Evolutionary conservation across 768 basidiomycete species (phyloP).

Genomic region (Arthromyces matolae): DNA sequence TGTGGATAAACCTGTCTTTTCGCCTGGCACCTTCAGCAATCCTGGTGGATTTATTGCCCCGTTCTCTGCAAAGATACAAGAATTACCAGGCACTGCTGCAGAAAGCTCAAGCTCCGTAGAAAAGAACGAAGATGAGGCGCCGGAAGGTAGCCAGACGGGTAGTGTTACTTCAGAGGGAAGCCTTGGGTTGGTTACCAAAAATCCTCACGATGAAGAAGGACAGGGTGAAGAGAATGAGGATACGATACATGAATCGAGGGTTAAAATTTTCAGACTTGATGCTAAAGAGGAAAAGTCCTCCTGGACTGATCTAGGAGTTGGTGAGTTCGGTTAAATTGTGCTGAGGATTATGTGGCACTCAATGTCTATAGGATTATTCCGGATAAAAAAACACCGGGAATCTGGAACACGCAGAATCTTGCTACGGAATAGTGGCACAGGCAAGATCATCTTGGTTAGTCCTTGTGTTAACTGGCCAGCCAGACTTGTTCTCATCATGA

Average conservation of each 20-base stretch:
- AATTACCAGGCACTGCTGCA: slow-evolving; percentile 1
- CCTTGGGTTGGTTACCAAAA: slow-evolving; percentile 21
- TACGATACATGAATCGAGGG: slow-evolving; percentile 52
- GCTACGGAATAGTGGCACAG: slow-evolving; percentile 69
- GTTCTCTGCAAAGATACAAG: slow-evolving; percentile 31
- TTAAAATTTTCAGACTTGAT: slow-evolving; percentile 61
- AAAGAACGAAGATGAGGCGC: slow-evolving; percentile 7
- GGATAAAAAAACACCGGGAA: slow-evolving; percentile 72
- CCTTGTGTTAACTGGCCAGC: not conserved
- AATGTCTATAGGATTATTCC: slow-evolving; percentile 52
- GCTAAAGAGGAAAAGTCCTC: slow-evolving; percentile 35
- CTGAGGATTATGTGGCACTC: no score
- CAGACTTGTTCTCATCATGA: slow-evolving; percentile 4
- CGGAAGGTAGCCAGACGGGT: slow-evolving; percentile 13
- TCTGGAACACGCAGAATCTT: slow-evolving; percentile 56
- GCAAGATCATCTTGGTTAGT: slow-evolving; percentile 72
- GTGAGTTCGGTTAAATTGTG: no score
- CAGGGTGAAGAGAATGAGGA: slow-evolving; percentile 82
- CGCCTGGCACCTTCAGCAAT: slow-evolving; percentile 52
- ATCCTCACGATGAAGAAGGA: slow-evolving; percentile 65
- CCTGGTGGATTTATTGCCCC: slow-evolving; percentile 63
- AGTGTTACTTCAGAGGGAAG: slow-evolving; percentile 21
- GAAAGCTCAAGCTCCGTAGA: slow-evolving; percentile 2
- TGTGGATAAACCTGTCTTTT: slow-evolving; percentile 29
- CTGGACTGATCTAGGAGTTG: slow-evolving; percentile 69